phyloP scores from a whole-genome alignment of 805 yeast species.

The Isabelozyma heimii region DNA sequence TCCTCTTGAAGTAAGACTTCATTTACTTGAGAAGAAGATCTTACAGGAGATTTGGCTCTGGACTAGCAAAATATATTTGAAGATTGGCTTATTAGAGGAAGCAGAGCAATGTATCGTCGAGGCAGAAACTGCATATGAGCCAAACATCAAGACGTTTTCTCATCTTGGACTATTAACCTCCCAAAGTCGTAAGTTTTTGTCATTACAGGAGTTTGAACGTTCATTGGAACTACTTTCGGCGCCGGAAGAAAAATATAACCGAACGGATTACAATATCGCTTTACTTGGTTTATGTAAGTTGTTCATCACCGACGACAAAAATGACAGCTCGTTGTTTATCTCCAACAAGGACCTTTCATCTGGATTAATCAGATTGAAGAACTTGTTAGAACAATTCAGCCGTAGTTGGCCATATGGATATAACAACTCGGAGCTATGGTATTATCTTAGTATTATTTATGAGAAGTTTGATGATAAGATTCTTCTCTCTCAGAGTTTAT shows the following conservation, averaged over 20 bases:
- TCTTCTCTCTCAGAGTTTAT: slow-evolving; percentile 47
- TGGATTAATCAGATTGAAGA: slow-evolving; percentile 56
- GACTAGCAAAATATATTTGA: slow-evolving; percentile 62
- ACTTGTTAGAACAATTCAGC: slow-evolving; percentile 37
- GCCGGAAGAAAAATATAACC: slow-evolving; percentile 18
- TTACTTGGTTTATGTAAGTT: slow-evolving; percentile 55
- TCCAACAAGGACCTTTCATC: slow-evolving; percentile 57
- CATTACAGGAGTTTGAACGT: slow-evolving; percentile 64
- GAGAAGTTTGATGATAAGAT: slow-evolving; percentile 54
- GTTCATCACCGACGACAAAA: slow-evolving; percentile 41
- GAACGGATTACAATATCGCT: slow-evolving; percentile 45
- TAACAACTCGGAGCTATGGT: slow-evolving; percentile 62
- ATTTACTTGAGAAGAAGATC: slow-evolving; percentile 29
- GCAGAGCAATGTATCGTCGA: slow-evolving; percentile 72
- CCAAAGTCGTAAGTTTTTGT: slow-evolving; percentile 41
- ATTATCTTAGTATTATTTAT: slow-evolving; percentile 60
- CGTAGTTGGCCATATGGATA: slow-evolving; percentile 39
- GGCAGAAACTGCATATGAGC: slow-evolving; percentile 51
- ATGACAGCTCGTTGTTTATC: slow-evolving; percentile 39
- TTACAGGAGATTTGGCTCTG: slow-evolving; percentile 73
- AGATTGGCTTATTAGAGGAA: slow-evolving; percentile 52
- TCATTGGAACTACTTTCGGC: slow-evolving; percentile 48
- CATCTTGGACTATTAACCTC: slow-evolving; percentile 47
- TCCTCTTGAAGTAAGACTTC: not conserved
- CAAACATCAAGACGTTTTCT: slow-evolving; percentile 48